Conservation (phyloP, 768 basidiomycete species). For the Tricholoma sp. region DNA sequence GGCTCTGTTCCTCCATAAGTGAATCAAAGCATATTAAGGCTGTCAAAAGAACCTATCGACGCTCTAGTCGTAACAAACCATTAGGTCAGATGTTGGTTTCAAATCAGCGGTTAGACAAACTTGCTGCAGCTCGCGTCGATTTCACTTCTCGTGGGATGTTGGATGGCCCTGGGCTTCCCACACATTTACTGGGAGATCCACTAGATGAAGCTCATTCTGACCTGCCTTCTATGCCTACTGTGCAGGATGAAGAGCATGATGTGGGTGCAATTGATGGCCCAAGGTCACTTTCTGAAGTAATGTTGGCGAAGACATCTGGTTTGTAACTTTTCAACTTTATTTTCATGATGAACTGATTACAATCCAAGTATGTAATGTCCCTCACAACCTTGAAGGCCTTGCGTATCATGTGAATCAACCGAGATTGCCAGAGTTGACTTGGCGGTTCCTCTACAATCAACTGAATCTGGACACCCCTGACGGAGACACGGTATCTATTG, state of each 20-base stretch:
- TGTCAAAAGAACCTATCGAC: too few species aligned
- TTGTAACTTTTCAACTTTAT: not conserved
- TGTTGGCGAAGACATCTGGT: not conserved
- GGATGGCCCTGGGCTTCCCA: not conserved
- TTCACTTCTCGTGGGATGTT: too few species aligned
- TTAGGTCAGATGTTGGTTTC: not conserved
- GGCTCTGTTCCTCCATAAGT: not conserved
- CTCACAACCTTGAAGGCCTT: slow-evolving; percentile 14
- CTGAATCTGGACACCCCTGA: slow-evolving; percentile 9
- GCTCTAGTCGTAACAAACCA: too few species aligned
- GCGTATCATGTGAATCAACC: not conserved
- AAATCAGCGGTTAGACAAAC: not conserved
- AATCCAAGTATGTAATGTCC: slow-evolving; percentile 6
- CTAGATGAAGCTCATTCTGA: not conserved
- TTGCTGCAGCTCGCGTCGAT: too few species aligned
- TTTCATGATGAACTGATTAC: not conserved
- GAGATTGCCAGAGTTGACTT: not conserved
- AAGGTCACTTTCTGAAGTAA: not conserved
- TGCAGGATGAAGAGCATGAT: not conserved
- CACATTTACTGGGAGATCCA: not conserved
- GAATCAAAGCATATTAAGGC: too few species aligned
- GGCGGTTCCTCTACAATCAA: slow-evolving; percentile 8
- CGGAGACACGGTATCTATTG: not conserved
- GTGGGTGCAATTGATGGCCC: not conserved
- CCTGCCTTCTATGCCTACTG: not conserved